A percentile compares a stretch with the other conserved stretches of the same genome.
These are phyloP conservation scores for Dictyostelium intermedium DNA, from an alignment of 78 protist species.

Conservation along the genomic window DNA sequence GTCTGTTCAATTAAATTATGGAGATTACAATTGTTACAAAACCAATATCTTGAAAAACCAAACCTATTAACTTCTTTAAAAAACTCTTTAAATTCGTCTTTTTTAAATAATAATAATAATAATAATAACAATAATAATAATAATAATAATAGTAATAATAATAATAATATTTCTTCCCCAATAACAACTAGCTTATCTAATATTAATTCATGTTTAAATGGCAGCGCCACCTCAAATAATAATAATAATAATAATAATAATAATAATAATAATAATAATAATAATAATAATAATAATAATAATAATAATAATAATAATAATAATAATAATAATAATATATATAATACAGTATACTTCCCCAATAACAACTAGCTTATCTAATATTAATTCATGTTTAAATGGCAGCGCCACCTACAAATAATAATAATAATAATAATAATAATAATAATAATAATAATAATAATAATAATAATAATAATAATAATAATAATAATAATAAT, in stretches of 20 bases:
- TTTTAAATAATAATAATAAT: not conserved
- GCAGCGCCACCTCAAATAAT: not conserved
- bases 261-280: no score
- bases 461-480: not conserved
- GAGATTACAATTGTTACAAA: slow-evolving; percentile 42
- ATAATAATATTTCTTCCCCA: no score
- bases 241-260: no score
- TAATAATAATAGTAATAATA: not conserved
- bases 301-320: not conserved
- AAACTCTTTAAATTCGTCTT: not conserved
- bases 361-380: not conserved
- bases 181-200: not conserved
- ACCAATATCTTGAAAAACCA: not conserved
- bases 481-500: not conserved
- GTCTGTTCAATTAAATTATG: slow-evolving; percentile 40
- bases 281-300: not conserved
- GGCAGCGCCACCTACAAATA: not conserved
- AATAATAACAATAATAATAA: not conserved
- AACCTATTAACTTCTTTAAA: not conserved
- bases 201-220: not conserved
- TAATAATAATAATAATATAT: no score
- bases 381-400: not conserved
- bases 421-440: no score
- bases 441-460: no score
- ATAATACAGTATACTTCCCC: no score